Base-by-base conservation (phyloP, 1,284 basidiomycete genomes). In the Cutaneotrichosporon arboriforme region DNA sequence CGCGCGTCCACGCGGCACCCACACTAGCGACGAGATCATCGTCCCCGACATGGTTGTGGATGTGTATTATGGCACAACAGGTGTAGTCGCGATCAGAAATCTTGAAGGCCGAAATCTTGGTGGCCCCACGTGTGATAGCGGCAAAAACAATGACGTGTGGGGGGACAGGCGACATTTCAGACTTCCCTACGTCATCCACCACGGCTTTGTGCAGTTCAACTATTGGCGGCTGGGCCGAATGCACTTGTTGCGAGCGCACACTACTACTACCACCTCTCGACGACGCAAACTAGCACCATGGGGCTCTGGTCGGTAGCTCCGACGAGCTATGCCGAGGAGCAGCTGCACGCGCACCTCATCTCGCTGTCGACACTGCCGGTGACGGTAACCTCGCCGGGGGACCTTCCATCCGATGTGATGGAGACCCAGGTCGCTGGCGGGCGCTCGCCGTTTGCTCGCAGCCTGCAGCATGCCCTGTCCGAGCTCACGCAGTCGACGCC, bases 1-100 rank as follows among this genome's bases (percentile, higher is more conserved):
- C 17, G 91, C 79, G 21, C 84, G 81, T 10, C 94, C 93, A 54
- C 88, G 82, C 59, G 84, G 85, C 37, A 97, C 86, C 94, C 94
- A 83, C 26, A 76, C 71, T 2, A 80, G 69, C 43, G 80, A 76
- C 23, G 80, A 81, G 60, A 83, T 81, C 46, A 81, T 71, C 46
- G 73, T 75, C 31, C 69, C 70, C 9, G 74, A 75, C 74, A 76
- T 76, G 40, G n/a, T 51, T 20, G 39, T 35, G 41, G 39, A 21
- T 49, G 21, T 49, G 39, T 41, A 13, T 40, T 14, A 12, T 4
- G 18, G 4, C 9, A 14, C 22, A n/a, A 4, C 18, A 8, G 36
- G 36, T 10, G 10, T 5, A 5, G 26, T 31, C 17, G 39, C 17
- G 8, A n/a, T 38, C 37, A 31, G 48, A 49, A 42, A 42, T 49